These are phyloP conservation scores for Talaromyces trachyspermus DNA, from an alignment of 495 filamentous ascomycete genomes.

Conservation along the genomic window DNA sequence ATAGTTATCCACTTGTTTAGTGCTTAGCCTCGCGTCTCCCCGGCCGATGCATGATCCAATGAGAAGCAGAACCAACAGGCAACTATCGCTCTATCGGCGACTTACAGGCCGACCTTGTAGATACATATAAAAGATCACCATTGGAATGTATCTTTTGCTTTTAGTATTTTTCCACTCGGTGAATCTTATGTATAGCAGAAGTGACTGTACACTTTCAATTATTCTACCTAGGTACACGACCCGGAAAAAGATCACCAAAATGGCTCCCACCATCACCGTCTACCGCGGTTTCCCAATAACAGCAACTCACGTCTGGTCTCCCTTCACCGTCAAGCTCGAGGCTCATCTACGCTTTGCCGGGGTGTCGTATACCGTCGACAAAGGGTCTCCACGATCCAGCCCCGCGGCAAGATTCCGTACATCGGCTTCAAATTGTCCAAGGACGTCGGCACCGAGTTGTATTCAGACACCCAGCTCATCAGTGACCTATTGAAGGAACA, in stretches of 20 bases:
- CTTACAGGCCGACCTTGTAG: not conserved
- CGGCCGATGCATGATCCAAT: not conserved
- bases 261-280: constrained; percentile 28
- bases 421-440: constrained; percentile 11
- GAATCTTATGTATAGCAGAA: no score
- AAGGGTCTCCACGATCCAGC: constrained; percentile 37
- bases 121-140: not conserved
- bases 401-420: constrained; percentile 57
- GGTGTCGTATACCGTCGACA: constrained; percentile 36
- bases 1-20: not conserved
- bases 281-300: constrained; percentile 43
- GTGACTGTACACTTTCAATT: no score
- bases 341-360: constrained; percentile 49
- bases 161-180: no score
- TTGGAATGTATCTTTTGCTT: no score
- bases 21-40: no score
- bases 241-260: not conserved
- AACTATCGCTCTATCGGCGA: not conserved
- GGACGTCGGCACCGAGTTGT: constrained; percentile 9
- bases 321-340: constrained; percentile 60
- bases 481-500: constrained; percentile 31
- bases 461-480: constrained; percentile 51
- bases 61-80: not conserved
- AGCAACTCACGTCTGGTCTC: constrained; percentile 49
- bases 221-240: no score